Conservation (phyloP, 2,329 filamentous ascomycete genomes). For the Sporothrix globosa region DNA sequence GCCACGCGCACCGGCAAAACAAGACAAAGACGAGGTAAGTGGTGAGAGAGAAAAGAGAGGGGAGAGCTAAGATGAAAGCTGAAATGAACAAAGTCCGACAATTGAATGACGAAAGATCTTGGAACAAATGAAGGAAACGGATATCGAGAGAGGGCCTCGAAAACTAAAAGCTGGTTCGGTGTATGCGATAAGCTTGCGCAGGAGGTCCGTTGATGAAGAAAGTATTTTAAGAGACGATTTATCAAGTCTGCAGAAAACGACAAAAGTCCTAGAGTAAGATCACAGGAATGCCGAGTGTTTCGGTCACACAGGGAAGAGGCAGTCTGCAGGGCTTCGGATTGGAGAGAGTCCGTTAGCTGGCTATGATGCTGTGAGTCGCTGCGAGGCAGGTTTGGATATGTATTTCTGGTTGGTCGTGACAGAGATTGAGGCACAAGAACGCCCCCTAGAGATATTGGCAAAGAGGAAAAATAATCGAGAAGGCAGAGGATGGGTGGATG, state of each 20-base stretch:
- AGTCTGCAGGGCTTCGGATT: slow-evolving; percentile 9
- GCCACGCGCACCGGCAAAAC: slow-evolving; percentile 9
- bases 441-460: not conserved
- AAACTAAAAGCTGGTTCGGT: not conserved
- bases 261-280: not conserved
- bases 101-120: not conserved
- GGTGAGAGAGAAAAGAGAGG: not conserved
- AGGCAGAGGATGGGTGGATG: slow-evolving; percentile 1
- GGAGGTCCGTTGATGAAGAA: not conserved
- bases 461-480: not conserved
- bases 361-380: not conserved
- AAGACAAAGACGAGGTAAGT: not conserved
- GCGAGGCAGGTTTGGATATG: not conserved
- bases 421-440: not conserved
- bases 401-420: not conserved
- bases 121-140: not conserved
- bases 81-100: not conserved
- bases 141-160: not conserved
- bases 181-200: not conserved
- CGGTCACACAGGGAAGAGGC: not conserved
- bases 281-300: not conserved
- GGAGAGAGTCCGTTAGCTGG: slow-evolving; percentile 11
- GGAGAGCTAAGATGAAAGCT: not conserved
- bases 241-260: not conserved
- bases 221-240: not conserved